Base-by-base conservation (phyloP, 306 rosid species). In the Trifolium pratense region DNA sequence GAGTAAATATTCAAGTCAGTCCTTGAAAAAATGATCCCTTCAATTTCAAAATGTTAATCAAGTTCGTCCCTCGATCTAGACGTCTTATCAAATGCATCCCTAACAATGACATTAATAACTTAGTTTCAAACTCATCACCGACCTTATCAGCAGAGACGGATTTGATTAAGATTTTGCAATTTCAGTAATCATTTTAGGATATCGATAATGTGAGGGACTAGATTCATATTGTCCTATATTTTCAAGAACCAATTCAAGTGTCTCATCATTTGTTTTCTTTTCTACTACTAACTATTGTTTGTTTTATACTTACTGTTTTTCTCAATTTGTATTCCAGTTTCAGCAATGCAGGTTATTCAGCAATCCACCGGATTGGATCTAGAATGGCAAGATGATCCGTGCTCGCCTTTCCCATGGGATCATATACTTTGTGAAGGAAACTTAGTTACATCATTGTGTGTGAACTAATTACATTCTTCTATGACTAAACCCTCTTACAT, bases 361-460 rank as follows among this genome's bases (percentile, higher is more conserved):
- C 94, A 89, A 62, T 89, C 94, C 34, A 85, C 84, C 51, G 96
- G 97, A 26, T 82, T 88, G 77, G 93, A 91, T 75, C 83, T 91
- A 16, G 97, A 90, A 61, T 93, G 98, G 98, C 86, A 89, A 80
- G 98, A 89, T 79, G 98, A 93, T 81, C 98, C 98, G 25, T 93
- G 98, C 79, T 88, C 89, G 17, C 98, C 98, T 17, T 77, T 32
- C 3, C 84, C 87, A 52, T 93, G 97, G 98, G 82, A 88, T 64
- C 88, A 85, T 39, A 78, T 91, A 77, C 81, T 79, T 71, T 93
- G 98, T 66, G 91, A 93, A 88, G 94, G 91, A 88, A 91, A 57
- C 85, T 67, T 84, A 16, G 96, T 93, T 25, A 88, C 90, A 63
- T 88, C 92, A 69, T 63, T 93, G 98, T 93, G 77, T 71, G 91